Conservation (phyloP, 371 early-diverging fungal genomes). For the Circinella umbellata region DNA sequence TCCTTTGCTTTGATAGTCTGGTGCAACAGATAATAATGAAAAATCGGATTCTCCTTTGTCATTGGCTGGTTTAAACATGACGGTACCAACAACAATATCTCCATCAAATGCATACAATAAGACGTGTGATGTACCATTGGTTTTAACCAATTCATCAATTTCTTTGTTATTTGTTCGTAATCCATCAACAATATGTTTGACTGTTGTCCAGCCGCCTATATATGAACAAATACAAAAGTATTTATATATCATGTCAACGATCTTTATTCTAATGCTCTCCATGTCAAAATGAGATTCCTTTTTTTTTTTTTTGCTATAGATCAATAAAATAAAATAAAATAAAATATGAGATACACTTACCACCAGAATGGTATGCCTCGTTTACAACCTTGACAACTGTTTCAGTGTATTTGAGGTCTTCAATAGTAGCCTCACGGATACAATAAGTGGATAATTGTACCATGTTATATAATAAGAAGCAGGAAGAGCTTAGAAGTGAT, state of each 20-base stretch:
- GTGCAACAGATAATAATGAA: constrained; percentile 59
- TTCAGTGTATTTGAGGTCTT: constrained; percentile 22
- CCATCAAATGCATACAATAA: constrained; percentile 29
- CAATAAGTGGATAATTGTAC: not conserved
- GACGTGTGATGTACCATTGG: constrained; percentile 31
- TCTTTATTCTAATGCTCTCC: too few species aligned
- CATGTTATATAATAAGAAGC: not conserved
- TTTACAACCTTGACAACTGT: constrained; percentile 21
- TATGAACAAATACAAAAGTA: not conserved
- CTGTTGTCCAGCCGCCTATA: constrained; percentile 51
- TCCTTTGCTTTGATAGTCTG: constrained; percentile 54
- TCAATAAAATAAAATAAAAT: not conserved
- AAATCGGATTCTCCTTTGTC: constrained; percentile 35
- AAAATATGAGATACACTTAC: not conserved
- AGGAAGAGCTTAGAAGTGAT: too few species aligned
- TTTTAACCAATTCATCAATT: constrained; percentile 24
- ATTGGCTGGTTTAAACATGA: constrained; percentile 36
- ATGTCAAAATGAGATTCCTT: not conserved
- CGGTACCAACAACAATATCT: constrained; percentile 40
- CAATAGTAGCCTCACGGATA: constrained; percentile 7
- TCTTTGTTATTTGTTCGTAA: constrained; percentile 33
- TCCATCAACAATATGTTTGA: constrained; percentile 40
- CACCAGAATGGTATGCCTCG: constrained; percentile 23
- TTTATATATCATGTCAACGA: too few species aligned
- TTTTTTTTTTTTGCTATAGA: not conserved